Evolutionary conservation across 225 moss, liverwort and hornwort species (phyloP), one percentile per base, ranked within the genome.

Genomic region (Polytrichum commune): DNA sequence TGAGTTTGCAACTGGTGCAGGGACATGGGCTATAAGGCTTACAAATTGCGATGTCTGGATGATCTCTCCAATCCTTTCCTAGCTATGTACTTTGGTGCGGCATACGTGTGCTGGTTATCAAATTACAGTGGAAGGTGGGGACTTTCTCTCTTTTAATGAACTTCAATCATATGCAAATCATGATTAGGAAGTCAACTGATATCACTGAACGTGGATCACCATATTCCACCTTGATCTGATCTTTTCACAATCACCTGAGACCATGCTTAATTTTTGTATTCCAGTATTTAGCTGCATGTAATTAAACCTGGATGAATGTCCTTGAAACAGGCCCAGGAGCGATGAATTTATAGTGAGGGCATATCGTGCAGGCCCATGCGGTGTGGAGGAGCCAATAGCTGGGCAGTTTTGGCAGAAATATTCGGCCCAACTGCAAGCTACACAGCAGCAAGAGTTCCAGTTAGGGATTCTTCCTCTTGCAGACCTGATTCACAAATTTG

Each of bases 71-170:
- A 95, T 72, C 98, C 98, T 66, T 98, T 98, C 72, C 77, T 98
- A 61, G 85, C 90, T 8, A 93, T 98, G 95, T 98, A 98, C 64
- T 95, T 93, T 63, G 95, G 98, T 75, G 95, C 98, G 35, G 98
- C 95, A 65, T 98, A 98, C 73, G 86, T 98, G 63, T 91, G 90
- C 79, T 98, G 95, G 90, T 63, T 98, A 67, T 88, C 95, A 63
- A 90, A 79, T 70, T 89, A 98, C 60, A 73, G 27, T 33, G 85
- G 92, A 82, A 93, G 96, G 96, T 93, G 69, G 19, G 69, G 8
- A 29, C 2, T 26, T 56, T 29, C 1, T 16, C 16, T 19, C 27
- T 18, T 33, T 55, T 4, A 6, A 76, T 22, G 13, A 46, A 46
- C 46, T 46, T 27, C 8, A 16, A 16, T 10, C 69, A 35, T 35